Evolutionary conservation across 2,329 filamentous ascomycete species (phyloP).

Genomic region (Madurella fahalii): DNA sequence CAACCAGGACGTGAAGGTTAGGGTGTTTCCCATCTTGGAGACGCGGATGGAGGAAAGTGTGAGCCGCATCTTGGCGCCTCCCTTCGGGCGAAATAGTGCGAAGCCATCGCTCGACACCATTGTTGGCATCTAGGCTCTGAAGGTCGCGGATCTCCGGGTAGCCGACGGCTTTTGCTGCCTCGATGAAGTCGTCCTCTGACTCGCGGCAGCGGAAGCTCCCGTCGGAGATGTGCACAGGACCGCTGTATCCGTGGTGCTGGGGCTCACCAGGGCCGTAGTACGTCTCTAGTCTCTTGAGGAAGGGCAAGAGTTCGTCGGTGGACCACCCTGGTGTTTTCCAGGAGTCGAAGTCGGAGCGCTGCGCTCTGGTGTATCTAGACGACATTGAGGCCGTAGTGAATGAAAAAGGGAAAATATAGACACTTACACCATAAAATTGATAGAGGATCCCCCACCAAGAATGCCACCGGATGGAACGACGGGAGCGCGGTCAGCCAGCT

Average conservation of each 20-base stretch:
- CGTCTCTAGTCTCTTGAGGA: slow-evolving; percentile 40
- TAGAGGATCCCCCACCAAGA: slow-evolving; percentile 30
- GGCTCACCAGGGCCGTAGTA: slow-evolving; percentile 11
- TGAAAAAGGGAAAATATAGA: too few species aligned
- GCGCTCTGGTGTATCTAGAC: slow-evolving; percentile 28
- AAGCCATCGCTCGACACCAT: slow-evolving; percentile 30
- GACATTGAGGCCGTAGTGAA: too few species aligned
- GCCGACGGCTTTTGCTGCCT: slow-evolving; percentile 42
- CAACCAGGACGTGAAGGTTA: neutral
- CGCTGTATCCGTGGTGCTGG: slow-evolving; percentile 42
- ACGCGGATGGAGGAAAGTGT: slow-evolving; percentile 22
- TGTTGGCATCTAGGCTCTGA: slow-evolving; percentile 42
- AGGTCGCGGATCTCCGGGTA: slow-evolving; percentile 46
- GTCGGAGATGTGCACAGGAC: slow-evolving; percentile 46
- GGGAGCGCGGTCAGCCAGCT: too few species aligned
- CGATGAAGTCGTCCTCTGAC: slow-evolving; percentile 41
- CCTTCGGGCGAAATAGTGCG: slow-evolving; percentile 33
- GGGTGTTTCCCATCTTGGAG: too few species aligned
- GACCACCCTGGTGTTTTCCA: slow-evolving; percentile 28
- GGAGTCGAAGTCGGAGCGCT: slow-evolving; percentile 29
- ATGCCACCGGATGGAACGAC: too few species aligned
- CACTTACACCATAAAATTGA: slow-evolving; percentile 46
- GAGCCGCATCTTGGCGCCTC: slow-evolving; percentile 34
- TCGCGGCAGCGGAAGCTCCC: slow-evolving; percentile 39
- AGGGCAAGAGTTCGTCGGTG: slow-evolving; percentile 39